These are phyloP conservation scores for Scheffersomyces quercinus DNA, from an alignment of 1,139 yeast species.

Conservation along the genomic window DNA sequence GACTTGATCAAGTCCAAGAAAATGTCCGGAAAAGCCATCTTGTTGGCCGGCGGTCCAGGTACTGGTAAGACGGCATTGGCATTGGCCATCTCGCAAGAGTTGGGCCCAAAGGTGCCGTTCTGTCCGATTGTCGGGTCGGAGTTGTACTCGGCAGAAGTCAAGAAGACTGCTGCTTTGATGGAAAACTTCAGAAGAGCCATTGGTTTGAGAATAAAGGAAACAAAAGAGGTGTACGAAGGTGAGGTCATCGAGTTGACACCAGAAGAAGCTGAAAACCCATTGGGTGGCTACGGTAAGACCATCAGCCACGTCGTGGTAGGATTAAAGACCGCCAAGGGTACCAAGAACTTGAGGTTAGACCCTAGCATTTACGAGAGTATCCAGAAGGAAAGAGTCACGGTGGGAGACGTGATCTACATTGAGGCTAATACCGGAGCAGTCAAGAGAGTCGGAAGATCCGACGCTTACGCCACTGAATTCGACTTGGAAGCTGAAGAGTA, in stretches of 20 bases:
- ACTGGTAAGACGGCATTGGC: constrained; percentile 98
- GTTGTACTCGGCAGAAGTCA: constrained; percentile 93
- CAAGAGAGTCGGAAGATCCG: constrained; percentile 95
- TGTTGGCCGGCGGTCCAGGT: constrained; percentile 97
- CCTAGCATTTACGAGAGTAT: constrained; percentile 95
- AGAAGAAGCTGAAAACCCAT: constrained; percentile 94
- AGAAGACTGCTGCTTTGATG: constrained; percentile 96
- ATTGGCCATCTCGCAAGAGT: constrained; percentile 90
- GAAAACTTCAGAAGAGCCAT: constrained; percentile 96
- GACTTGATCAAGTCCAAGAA: constrained; percentile 90
- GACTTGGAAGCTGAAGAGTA: constrained; percentile 98
- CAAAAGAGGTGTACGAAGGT: constrained; percentile 98
- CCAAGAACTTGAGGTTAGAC: constrained; percentile 87
- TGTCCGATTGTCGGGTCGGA: constrained; percentile 98
- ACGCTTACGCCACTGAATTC: constrained; percentile 97
- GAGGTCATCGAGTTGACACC: constrained; percentile 96
- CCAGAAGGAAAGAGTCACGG: constrained; percentile 90
- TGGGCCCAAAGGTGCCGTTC: constrained; percentile 98
- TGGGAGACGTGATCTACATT: constrained; percentile 95
- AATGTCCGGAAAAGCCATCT: constrained; percentile 94
- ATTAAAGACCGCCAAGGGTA: constrained; percentile 92
- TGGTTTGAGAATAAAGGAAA: constrained; percentile 93
- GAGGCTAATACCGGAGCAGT: constrained; percentile 98
- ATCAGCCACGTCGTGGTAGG: constrained; percentile 94
- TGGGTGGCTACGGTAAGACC: constrained; percentile 97